These are phyloP conservation scores for Pseudogymnoascus sp. DNA, from an alignment of 2,329 filamentous ascomycete species.

Conservation along the genomic window DNA sequence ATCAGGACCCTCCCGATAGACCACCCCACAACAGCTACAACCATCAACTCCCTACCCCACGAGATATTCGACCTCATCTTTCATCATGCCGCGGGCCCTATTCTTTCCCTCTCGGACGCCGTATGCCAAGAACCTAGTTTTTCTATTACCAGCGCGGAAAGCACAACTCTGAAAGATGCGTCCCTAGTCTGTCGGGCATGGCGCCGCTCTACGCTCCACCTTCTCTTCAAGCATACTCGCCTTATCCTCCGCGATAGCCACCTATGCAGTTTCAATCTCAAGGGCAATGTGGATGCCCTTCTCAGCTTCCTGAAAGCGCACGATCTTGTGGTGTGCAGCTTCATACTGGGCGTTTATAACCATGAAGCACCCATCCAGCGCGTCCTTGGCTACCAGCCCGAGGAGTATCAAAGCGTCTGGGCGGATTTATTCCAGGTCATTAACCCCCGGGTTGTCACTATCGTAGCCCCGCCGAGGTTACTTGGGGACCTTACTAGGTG, in stretches of 20 bases:
- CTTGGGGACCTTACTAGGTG: conserved; percentile 55
- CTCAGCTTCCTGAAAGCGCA: not conserved
- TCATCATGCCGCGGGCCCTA: conserved; percentile 42
- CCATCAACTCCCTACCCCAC: conserved; percentile 43
- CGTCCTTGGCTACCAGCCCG: not conserved
- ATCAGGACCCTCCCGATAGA: not conserved
- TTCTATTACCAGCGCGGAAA: conserved; percentile 34
- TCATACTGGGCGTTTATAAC: not conserved
- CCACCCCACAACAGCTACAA: not conserved
- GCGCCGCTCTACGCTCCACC: conserved; percentile 44
- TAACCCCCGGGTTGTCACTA: conserved; percentile 46
- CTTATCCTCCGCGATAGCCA: conserved; percentile 28
- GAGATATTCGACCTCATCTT: conserved; percentile 56
- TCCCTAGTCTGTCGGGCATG: conserved; percentile 50
- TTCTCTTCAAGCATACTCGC: conserved; percentile 51
- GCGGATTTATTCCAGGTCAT: conserved; percentile 46
- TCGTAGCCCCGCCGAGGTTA: conserved; percentile 56
- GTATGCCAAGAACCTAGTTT: conserved; percentile 45
- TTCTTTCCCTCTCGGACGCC: conserved; percentile 40
- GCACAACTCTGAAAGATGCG: conserved; percentile 46
- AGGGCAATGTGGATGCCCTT: not conserved
- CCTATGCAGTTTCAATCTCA: not conserved
- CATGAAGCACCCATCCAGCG: not conserved
- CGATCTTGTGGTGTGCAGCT: not conserved
- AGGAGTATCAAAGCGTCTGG: conserved; percentile 40